Conservation (phyloP, 441 rosid genomes). For the Pelargonium myrrhifolium region DNA sequence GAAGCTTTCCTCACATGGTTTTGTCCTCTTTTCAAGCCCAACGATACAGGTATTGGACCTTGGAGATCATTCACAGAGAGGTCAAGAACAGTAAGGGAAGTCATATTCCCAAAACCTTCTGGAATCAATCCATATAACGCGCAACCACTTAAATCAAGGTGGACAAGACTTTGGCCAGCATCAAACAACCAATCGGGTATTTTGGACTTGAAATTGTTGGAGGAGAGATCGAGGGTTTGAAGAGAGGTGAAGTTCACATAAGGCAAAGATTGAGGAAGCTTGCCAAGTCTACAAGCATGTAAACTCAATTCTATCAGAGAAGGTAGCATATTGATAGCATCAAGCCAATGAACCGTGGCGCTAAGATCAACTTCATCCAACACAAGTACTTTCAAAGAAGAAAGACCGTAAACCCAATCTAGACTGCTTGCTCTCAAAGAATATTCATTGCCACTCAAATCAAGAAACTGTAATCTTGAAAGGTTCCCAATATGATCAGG, state of each 20-base stretch:
- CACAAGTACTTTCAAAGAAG: slow-evolving; percentile 7
- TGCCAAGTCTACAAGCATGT: not conserved
- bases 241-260: slow-evolving; percentile 2
- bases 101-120: slow-evolving; percentile 13
- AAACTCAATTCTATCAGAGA: not conserved
- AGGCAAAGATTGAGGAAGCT: not conserved
- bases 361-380: not conserved
- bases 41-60: slow-evolving; percentile 9
- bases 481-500: slow-evolving; percentile 21
- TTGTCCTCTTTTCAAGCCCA: not conserved
- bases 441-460: not conserved
- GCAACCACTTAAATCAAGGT: not conserved
- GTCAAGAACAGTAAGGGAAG: slow-evolving; percentile 10
- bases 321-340: not conserved
- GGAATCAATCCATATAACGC: slow-evolving; percentile 12
- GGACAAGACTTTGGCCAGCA: slow-evolving; percentile 1
- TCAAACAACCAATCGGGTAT: slow-evolving; percentile 3
- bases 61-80: slow-evolving; percentile 5
- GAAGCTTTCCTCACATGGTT: not conserved
- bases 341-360: slow-evolving; percentile 5
- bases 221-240: not conserved
- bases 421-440: not conserved
- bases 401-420: slow-evolving; percentile 12
- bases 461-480: slow-evolving; percentile 15
- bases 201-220: not conserved